Evolutionary conservation across 257 asterid genomes (phyloP).

Genomic region (Solanum medicagineum): DNA sequence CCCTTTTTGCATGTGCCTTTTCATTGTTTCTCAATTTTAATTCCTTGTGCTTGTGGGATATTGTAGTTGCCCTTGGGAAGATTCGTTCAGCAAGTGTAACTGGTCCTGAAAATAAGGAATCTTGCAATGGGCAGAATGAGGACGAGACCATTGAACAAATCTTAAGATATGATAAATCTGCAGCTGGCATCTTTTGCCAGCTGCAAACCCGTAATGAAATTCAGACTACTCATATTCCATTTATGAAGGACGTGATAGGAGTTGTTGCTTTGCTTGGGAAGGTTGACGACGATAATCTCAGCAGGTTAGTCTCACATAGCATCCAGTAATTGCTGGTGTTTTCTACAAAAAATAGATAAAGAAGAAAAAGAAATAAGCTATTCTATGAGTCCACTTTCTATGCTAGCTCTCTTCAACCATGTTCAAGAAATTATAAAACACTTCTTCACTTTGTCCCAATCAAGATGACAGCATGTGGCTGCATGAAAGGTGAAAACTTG

Average conservation of each 20-base stretch:
- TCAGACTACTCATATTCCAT: slow-evolving; percentile 27
- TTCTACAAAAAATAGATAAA: background rate
- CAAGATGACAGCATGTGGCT: background rate
- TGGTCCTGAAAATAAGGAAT: slow-evolving; percentile 15
- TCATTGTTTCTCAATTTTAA: background rate
- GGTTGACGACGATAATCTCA: background rate
- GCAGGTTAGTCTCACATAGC: slow-evolving; percentile 16
- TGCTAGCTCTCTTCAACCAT: background rate
- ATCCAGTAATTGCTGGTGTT: background rate
- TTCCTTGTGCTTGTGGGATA: background rate
- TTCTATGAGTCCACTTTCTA: background rate
- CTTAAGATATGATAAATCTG: slow-evolving; percentile 42
- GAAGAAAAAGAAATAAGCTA: background rate
- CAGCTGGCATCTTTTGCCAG: slow-evolving; percentile 44
- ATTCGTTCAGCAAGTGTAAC: slow-evolving; percentile 20
- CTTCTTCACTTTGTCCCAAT: background rate
- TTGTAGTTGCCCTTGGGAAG: slow-evolving; percentile 52
- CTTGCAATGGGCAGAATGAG: slow-evolving; percentile 18
- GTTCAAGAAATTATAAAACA: background rate
- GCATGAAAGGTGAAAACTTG: background rate
- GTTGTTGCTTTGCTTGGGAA: slow-evolving; percentile 68
- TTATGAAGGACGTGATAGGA: slow-evolving; percentile 57
- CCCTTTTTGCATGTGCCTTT: background rate
- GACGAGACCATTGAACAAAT: slow-evolving; percentile 36
- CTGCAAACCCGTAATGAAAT: slow-evolving; percentile 29